Evolutionary conservation across 2,329 filamentous ascomycete genomes (phyloP), one percentile per base, ranked within the genome.

Genomic region (Ophiostoma tasmaniense): DNA sequence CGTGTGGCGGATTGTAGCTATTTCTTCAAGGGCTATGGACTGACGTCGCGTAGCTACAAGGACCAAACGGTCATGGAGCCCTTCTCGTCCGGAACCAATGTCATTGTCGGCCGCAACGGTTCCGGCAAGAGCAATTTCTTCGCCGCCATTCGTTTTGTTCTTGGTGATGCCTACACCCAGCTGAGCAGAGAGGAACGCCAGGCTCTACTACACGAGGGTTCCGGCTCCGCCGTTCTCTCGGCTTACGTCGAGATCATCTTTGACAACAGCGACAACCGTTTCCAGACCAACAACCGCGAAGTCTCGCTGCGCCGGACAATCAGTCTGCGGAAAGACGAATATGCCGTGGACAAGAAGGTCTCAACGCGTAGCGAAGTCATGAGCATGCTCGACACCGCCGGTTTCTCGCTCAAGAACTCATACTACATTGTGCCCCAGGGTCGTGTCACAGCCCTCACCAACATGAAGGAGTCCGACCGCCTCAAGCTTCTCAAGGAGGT

Each of bases 101-200:
- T 99, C 74, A 96, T 99, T 75, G 95, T 99, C 76, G 95, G 95
- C 74, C 94, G 95, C 82, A 99, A 99, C 88, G 95, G 95, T 73
- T 98, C 95, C 2, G 95, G 95, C 76, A 99, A 99, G 85, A 97
- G 93, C 79, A 99, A 99, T 81, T 99, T 99, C 86, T 99, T 99
- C 80, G 94, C 95, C 67, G 95, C 95, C 62, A 97, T 99, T 79
- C 93, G 95, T 70, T 99, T 99, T 81, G 96, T 98, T 64, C 89
- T 99, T 72, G 95, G 93, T 80, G 95, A 99, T 87, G 92, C 93
- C 73, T 99, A 99, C 80, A 96, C 91, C 62, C 91, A 96, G 78
- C 92, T 99, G 87, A 92, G 90, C 73, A 90, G 94, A 75, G 95
- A 99, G 78, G 94, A 99, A 83, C 92, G 95, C 71, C 93, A 96